Evolutionary conservation across 164 flowering plant species (phyloP).

Genomic region (Piper longum): DNA sequence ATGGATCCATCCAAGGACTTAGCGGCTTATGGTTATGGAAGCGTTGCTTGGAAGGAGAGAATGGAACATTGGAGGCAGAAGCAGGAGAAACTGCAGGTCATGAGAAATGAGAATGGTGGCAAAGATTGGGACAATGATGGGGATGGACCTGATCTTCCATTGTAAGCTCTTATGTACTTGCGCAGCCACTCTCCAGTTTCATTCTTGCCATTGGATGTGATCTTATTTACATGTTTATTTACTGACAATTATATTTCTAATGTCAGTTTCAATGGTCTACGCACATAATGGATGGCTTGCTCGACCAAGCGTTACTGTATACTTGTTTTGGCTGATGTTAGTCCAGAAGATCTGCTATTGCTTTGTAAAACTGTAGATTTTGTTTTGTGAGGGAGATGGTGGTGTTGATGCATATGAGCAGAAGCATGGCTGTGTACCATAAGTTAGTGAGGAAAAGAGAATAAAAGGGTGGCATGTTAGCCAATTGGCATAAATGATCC

Average conservation of each 20-base stretch:
- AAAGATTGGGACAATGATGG: conserved; percentile 36
- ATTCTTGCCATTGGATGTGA: neutral
- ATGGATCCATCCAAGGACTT: conserved; percentile 64
- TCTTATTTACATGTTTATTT: neutral
- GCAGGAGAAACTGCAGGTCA: conserved; percentile 38
- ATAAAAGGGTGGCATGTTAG: no score
- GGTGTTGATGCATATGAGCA: neutral
- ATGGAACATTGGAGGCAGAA: conserved; percentile 49
- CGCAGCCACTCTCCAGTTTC: neutral
- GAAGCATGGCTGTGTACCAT: neutral
- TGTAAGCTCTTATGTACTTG: conserved; percentile 24
- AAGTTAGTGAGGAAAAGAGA: no score
- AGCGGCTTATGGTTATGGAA: conserved; percentile 68
- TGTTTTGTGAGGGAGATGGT: neutral
- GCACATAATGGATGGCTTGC: no score
- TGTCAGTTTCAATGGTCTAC: no score
- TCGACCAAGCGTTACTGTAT: neutral
- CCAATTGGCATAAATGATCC: no score
- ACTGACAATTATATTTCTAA: no score
- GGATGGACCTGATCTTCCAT: conserved; percentile 43
- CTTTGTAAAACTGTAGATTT: neutral
- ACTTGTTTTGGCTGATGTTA: neutral
- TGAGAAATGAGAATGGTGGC: conserved; percentile 33
- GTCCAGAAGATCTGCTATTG: no score
- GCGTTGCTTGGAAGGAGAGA: conserved; percentile 66